Percentiles rank a stretch among this genome's conserved stretches.
These are phyloP conservation scores for Clonostachys byssicola DNA, from an alignment of 2,329 filamentous ascomycete genomes.

Conservation along the genomic window DNA sequence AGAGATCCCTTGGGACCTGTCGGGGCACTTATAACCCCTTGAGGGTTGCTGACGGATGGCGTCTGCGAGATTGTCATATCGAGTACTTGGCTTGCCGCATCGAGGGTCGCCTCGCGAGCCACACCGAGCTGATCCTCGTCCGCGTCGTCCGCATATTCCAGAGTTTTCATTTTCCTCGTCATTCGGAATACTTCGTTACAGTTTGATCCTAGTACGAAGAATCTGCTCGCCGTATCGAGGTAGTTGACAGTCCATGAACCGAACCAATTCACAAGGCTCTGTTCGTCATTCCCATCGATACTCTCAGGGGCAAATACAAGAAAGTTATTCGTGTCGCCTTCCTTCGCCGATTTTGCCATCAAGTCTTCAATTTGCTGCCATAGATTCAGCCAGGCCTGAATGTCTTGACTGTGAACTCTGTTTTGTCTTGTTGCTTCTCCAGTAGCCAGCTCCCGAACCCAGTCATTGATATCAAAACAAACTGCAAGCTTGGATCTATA, in stretches of 20 bases:
- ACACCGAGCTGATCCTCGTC: too few relatives aligned
- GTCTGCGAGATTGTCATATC: background rate
- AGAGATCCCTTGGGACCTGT: too few relatives aligned
- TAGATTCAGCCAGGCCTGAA: background rate
- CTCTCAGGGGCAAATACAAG: slow-evolving; percentile 38
- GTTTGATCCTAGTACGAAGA: slow-evolving; percentile 48
- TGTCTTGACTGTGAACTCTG: too few relatives aligned
- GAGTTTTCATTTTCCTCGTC: background rate
- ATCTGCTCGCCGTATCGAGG: slow-evolving; percentile 47
- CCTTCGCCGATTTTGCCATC: slow-evolving; percentile 10
- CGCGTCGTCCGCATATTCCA: too few relatives aligned
- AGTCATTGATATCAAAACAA: background rate
- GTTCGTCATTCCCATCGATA: slow-evolving; percentile 56
- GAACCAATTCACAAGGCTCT: slow-evolving; percentile 60
- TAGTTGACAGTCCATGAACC: slow-evolving; percentile 50
- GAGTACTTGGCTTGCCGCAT: too few relatives aligned
- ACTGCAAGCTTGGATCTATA: slow-evolving; percentile 1
- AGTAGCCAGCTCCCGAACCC: too few relatives aligned
- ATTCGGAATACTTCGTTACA: background rate
- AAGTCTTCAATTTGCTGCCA: slow-evolving; percentile 4
- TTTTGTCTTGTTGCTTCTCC: too few relatives aligned
- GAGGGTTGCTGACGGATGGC: too few relatives aligned
- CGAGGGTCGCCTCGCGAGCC: too few relatives aligned
- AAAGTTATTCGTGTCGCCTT: background rate
- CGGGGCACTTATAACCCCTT: too few relatives aligned